These are phyloP conservation scores for Phlebiopsis gigantea DNA, from an alignment of 768 basidiomycete genomes.

Conservation along the genomic window DNA sequence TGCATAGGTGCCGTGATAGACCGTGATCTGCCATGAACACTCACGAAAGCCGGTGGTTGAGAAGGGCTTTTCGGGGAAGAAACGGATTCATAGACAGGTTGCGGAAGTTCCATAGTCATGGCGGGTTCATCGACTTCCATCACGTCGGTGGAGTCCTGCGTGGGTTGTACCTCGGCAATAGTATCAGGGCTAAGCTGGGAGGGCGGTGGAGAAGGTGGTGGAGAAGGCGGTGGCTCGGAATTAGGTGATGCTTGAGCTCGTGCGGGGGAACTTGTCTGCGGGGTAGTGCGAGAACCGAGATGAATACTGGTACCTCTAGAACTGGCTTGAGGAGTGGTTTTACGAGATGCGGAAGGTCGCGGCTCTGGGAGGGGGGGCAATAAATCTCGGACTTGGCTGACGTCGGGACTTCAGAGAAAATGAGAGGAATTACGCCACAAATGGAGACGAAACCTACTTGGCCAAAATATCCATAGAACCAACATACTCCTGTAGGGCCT, in stretches of 20 bases:
- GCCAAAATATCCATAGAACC: slow-evolving; percentile 50
- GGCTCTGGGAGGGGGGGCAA: neutral
- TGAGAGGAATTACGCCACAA: neutral
- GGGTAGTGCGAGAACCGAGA: neutral
- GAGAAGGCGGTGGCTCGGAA: slow-evolving; percentile 17
- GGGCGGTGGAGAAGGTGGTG: slow-evolving; percentile 15
- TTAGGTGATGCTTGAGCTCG: slow-evolving; percentile 17
- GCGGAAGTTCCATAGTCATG: too few relatives aligned
- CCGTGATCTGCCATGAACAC: neutral
- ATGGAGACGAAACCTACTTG: slow-evolving; percentile 32
- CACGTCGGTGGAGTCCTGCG: neutral
- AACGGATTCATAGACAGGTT: too few relatives aligned
- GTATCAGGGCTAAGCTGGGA: neutral
- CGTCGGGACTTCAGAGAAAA: neutral
- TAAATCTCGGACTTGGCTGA: neutral
- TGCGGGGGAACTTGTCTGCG: neutral
- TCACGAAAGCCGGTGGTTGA: neutral
- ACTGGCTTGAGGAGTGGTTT: neutral
- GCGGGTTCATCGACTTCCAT: slow-evolving; percentile 2
- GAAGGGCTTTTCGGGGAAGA: neutral
- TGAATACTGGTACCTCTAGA: neutral
- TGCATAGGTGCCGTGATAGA: neutral
- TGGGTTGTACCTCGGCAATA: neutral
- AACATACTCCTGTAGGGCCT: slow-evolving; percentile 44
- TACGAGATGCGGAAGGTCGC: neutral